Percentiles rank a stretch among this genome's conserved stretches.
These are phyloP conservation scores for Olyra latifolia DNA, from an alignment of 176 grass and related monocot species.

Conservation along the genomic window DNA sequence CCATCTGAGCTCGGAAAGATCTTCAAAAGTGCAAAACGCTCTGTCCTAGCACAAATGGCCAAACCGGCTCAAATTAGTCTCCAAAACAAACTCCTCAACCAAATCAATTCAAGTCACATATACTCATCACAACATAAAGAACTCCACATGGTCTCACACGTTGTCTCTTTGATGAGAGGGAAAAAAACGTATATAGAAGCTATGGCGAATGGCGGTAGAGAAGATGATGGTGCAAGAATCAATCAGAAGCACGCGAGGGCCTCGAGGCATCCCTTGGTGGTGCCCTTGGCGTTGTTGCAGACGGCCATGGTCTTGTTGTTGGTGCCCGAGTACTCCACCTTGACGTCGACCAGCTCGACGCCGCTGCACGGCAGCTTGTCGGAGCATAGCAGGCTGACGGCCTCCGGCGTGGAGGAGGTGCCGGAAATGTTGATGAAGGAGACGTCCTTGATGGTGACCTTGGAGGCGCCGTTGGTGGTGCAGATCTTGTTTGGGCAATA, in stretches of 20 bases:
- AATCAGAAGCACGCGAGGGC: not conserved
- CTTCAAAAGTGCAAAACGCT: too few species aligned
- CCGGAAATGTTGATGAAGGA: slow-evolving; percentile 37
- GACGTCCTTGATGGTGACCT: slow-evolving; percentile 33
- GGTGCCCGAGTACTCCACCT: slow-evolving; percentile 13
- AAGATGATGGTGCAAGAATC: too few species aligned
- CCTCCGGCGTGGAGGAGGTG: slow-evolving; percentile 26
- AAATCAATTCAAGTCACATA: too few species aligned
- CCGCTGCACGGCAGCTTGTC: slow-evolving; percentile 30
- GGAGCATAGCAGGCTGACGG: slow-evolving; percentile 32
- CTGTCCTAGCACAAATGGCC: too few species aligned
- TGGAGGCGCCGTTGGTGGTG: slow-evolving; percentile 5
- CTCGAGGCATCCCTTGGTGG: not conserved
- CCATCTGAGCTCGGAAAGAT: too few species aligned
- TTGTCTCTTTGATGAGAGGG: too few species aligned
- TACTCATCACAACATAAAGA: too few species aligned
- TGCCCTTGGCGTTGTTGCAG: not conserved
- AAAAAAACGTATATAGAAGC: too few species aligned
- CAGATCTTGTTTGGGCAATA: slow-evolving; percentile 43
- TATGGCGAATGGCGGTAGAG: too few species aligned
- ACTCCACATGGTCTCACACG: too few species aligned
- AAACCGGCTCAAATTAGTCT: too few species aligned
- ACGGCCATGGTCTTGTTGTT: slow-evolving; percentile 14
- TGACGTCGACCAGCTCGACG: slow-evolving; percentile 27
- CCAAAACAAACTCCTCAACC: too few species aligned